Conservation (phyloP, 352 stramenopile species). For the Globisporangium cylindrosporum region DNA sequence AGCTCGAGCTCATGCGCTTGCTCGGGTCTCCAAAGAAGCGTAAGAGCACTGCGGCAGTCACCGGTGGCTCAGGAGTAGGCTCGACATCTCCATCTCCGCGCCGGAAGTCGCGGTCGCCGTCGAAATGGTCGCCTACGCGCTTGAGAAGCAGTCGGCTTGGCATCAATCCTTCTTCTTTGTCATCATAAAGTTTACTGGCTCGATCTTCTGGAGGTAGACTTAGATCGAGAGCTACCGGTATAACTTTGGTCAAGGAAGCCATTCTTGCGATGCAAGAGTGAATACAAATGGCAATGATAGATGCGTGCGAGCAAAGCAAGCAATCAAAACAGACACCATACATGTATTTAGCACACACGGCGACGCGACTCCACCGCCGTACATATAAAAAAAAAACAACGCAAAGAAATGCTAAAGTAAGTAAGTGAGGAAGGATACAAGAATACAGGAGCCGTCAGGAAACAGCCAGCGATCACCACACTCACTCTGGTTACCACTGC, state of each 20-base stretch:
- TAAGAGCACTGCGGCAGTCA: background rate
- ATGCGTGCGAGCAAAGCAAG: background rate
- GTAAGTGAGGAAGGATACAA: background rate
- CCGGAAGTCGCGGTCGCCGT: constrained; percentile 7
- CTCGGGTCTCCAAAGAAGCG: constrained; percentile 18
- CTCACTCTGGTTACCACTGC: constrained; percentile 53
- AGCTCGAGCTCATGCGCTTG: constrained; percentile 35
- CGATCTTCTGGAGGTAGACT: background rate
- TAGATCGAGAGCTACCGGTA: background rate
- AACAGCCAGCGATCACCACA: background rate
- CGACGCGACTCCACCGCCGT: background rate
- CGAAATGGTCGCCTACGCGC: background rate
- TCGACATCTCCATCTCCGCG: background rate
- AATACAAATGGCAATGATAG: background rate
- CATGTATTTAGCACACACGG: background rate
- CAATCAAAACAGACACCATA: background rate
- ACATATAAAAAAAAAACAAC: background rate
- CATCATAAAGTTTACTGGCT: background rate
- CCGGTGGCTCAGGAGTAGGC: background rate
- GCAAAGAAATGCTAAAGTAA: background rate
- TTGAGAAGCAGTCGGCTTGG: background rate
- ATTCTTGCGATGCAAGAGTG: background rate
- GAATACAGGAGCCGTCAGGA: background rate
- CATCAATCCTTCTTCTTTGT: background rate
- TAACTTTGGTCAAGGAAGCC: constrained; percentile 14